Conservation (phyloP, 768 basidiomycete species). For the Candolleomyces eurysporus region DNA sequence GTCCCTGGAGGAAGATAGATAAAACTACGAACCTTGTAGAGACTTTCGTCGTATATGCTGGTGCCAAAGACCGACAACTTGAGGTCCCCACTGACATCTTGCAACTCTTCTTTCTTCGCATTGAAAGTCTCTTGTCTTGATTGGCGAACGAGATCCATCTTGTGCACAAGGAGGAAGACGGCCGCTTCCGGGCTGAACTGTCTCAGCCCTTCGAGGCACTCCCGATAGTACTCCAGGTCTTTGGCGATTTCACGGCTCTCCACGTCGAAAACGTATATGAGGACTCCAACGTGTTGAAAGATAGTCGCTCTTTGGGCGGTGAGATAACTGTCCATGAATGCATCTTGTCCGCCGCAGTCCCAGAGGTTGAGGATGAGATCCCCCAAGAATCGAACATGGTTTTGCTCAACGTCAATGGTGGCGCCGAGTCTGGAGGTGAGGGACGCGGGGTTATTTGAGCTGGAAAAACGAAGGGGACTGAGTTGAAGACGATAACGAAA, state of each 20-base stretch:
- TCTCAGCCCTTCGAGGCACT: constrained; percentile 81
- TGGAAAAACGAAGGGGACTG: constrained; percentile 29
- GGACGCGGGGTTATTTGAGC: constrained; percentile 92
- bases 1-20: constrained; percentile 4
- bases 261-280: constrained; percentile 98
- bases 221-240: constrained; percentile 89
- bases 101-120: constrained; percentile 71
- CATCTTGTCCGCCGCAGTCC: constrained; percentile 98
- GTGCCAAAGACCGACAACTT: constrained; percentile 81
- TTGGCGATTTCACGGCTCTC: constrained; percentile 81
- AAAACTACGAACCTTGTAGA: constrained; percentile 72
- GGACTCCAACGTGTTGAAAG: constrained; percentile 93
- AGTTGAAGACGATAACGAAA: constrained; percentile 4
- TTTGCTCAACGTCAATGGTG: constrained; percentile 97
- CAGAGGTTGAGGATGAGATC: constrained; percentile 95
- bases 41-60: constrained; percentile 94
- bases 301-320: constrained; percentile 89
- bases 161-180: constrained; percentile 91
- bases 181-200: constrained; percentile 79
- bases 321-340: constrained; percentile 97
- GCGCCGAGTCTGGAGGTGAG: constrained; percentile 90
- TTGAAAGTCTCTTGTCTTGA: constrained; percentile 59
- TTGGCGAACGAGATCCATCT: constrained; percentile 91
- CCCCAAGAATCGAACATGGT: constrained; percentile 94
- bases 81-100: constrained; percentile 60